These are phyloP conservation scores for Colletotrichum eremochloae DNA, from an alignment of 2,329 filamentous ascomycete genomes.

Conservation along the genomic window DNA sequence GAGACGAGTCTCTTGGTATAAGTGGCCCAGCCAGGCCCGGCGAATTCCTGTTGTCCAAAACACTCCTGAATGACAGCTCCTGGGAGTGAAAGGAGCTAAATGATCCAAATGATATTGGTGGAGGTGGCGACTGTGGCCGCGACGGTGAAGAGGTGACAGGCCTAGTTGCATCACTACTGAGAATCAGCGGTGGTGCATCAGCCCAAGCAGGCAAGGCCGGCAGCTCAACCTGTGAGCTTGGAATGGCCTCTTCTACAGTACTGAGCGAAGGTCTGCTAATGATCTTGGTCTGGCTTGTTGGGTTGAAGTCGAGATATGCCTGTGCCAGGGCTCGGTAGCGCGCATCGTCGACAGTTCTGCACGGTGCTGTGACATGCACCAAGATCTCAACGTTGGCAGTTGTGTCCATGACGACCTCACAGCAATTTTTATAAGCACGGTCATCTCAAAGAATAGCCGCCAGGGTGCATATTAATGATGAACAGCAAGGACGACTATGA, in stretches of 20 bases:
- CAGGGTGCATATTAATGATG: background rate
- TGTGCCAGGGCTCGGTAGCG: conserved; percentile 63
- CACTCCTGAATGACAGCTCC: conserved; percentile 60
- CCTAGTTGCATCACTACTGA: conserved; percentile 23
- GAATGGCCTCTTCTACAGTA: conserved; percentile 6
- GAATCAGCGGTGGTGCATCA: conserved; percentile 21
- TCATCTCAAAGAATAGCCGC: conserved; percentile 24
- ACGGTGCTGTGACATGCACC: conserved; percentile 67
- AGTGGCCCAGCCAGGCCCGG: conserved; percentile 45
- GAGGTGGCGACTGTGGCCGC: background rate
- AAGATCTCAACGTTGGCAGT: conserved; percentile 64
- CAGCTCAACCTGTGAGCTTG: conserved; percentile 20
- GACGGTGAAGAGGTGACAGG: conserved; percentile 29
- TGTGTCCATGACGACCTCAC: conserved; percentile 37
- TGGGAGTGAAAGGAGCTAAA: conserved; percentile 45
- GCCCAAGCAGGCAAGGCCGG: conserved; percentile 26
- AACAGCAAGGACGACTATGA: background rate
- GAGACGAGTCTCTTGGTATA: conserved; percentile 20
- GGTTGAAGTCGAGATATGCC: conserved; percentile 64
- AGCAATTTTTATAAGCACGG: background rate
- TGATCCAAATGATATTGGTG: background rate
- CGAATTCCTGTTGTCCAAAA: conserved; percentile 57
- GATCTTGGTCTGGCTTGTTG: conserved; percentile 44
- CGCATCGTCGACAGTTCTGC: conserved; percentile 61
- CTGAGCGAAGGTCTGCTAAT: background rate